Conservation (phyloP, 2,329 filamentous ascomycete species). For the Colletotrichum destructivum region DNA sequence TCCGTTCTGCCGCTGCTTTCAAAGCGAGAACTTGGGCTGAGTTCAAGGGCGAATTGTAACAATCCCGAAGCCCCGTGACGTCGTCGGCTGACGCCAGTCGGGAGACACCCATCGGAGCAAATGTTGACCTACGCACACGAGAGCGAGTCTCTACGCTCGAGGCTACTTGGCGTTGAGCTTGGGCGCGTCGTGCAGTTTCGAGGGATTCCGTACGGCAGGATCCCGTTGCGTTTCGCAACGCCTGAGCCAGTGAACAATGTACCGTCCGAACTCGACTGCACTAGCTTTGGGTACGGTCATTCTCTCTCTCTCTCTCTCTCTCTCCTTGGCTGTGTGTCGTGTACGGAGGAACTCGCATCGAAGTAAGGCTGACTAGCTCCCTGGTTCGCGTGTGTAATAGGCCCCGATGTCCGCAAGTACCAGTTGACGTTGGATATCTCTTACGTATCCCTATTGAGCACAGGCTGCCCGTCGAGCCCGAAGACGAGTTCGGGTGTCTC, state of each 20-base stretch:
- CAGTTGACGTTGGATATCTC: constrained; percentile 59
- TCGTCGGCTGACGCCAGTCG: neutral
- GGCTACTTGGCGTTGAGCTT: constrained; percentile 14
- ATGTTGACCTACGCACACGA: neutral
- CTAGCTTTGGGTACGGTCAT: constrained; percentile 24
- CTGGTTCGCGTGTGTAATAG: constrained; percentile 45
- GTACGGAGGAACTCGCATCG: neutral
- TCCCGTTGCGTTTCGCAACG: constrained; percentile 24
- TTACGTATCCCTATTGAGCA: constrained; percentile 57
- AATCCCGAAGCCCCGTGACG: neutral
- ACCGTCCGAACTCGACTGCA: constrained; percentile 14
- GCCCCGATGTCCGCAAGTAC: constrained; percentile 58
- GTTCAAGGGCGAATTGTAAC: neutral
- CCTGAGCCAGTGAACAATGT: neutral
- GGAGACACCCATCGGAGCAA: too few species aligned
- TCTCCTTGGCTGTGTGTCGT: neutral
- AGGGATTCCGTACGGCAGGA: constrained; percentile 33
- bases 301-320: too few species aligned
- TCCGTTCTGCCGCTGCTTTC: neutral
- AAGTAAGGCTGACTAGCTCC: neutral
- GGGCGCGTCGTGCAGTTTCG: constrained; percentile 18
- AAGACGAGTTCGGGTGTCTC: constrained; percentile 61
- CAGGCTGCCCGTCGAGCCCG: constrained; percentile 43
- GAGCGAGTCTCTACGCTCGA: constrained; percentile 17
- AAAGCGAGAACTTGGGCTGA: constrained; percentile 1